Percentiles rank a stretch among this genome's conserved stretches.
Conservation (phyloP, 345 rosid species). For the Microcos paniculata region DNA sequence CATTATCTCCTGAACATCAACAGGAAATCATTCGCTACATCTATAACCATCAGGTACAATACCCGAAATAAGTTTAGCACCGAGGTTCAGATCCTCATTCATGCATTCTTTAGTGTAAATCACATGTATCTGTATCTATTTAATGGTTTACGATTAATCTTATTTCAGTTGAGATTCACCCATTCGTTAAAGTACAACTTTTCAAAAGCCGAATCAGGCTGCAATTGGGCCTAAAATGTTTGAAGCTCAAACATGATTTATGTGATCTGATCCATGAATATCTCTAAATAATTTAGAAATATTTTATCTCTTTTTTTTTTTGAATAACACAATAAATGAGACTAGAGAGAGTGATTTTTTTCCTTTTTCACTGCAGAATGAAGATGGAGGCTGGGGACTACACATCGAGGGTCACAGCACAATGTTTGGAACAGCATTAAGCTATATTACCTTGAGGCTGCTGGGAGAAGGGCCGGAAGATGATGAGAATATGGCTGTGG, state of each 20-base stretch:
- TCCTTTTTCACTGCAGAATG: constrained; percentile 38
- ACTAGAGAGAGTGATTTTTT: no score
- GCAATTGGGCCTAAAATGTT: no score
- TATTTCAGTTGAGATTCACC: no score
- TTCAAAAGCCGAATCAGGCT: no score
- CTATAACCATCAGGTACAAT: constrained; percentile 59
- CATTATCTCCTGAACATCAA: constrained; percentile 51
- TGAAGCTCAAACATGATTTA: no score
- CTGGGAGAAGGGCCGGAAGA: constrained; percentile 54
- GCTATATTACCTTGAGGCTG: constrained; percentile 55
- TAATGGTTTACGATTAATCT: no score
- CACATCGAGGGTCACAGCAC: constrained; percentile 61
- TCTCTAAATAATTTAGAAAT: no score
- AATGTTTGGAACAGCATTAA: constrained; percentile 57
- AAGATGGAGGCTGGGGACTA: constrained; percentile 77
- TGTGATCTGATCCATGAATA: no score
- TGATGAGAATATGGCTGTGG: constrained; percentile 37
- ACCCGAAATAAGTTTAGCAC: not conserved
- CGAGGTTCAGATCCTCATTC: not conserved
- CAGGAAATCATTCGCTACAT: constrained; percentile 57
- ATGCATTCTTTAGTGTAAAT: not conserved
- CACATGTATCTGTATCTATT: no score
- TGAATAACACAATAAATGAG: not conserved
- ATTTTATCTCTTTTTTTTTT: not conserved
- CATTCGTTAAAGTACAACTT: no score